Evolutionary conservation across 2,329 filamentous ascomycete genomes (phyloP).

Genomic region (Claviceps fusiformis): DNA sequence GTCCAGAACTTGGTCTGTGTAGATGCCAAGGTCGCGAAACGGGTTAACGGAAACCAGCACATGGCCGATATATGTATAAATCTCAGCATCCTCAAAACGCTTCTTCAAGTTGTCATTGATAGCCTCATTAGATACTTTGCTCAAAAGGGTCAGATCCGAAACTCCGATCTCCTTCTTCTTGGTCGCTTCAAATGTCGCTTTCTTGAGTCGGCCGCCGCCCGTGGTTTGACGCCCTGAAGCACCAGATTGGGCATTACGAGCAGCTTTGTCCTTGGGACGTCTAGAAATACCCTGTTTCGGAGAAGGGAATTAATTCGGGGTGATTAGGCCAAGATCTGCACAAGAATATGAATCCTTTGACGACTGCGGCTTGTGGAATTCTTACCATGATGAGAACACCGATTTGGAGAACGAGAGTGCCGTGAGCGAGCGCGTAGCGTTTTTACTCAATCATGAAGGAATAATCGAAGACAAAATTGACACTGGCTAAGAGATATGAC

Average conservation of each 20-base stretch:
- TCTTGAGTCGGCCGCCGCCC: slow-evolving; percentile 60
- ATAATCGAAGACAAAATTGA: background rate
- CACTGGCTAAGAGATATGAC: background rate
- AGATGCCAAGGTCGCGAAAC: slow-evolving; percentile 93
- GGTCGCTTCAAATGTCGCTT: slow-evolving; percentile 86
- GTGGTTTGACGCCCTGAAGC: slow-evolving; percentile 20
- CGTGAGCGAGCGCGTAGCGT: slow-evolving; percentile 1
- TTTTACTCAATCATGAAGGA: slow-evolving; percentile 14
- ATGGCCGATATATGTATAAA: slow-evolving; percentile 99
- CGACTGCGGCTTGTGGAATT: slow-evolving; percentile 4
- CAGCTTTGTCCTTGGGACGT: slow-evolving; percentile 27
- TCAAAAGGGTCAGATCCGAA: slow-evolving; percentile 91
- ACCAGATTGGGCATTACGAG: slow-evolving; percentile 24
- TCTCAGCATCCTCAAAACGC: slow-evolving; percentile 91
- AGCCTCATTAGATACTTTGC: slow-evolving; percentile 97
- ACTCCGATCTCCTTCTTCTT: slow-evolving; percentile 99
- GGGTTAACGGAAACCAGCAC: slow-evolving; percentile 98
- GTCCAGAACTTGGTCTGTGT: slow-evolving; percentile 85
- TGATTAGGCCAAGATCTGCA: background rate
- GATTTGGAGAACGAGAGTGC: slow-evolving; percentile 7
- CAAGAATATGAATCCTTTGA: slow-evolving; percentile 1
- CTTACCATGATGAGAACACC: slow-evolving; percentile 20
- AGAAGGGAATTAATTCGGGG: background rate
- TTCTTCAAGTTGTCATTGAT: slow-evolving; percentile 99
- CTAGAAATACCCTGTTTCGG: slow-evolving; percentile 23